Evolutionary conservation across 306 rosid genomes (phyloP).

Genomic region (Urtica urens): DNA sequence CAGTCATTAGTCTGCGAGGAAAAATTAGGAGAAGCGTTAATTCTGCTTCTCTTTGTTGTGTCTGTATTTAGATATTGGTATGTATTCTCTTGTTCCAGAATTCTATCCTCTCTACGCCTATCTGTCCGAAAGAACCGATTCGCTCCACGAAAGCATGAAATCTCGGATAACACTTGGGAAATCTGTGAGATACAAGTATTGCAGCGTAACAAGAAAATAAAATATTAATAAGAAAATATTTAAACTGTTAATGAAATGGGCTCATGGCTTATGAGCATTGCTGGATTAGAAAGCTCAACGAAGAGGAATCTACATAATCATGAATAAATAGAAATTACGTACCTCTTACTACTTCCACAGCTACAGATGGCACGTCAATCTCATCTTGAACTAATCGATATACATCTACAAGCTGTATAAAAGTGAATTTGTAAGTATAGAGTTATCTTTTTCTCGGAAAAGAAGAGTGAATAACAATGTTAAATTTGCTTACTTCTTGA

Average conservation of each 20-base stretch:
- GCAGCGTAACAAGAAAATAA: background rate
- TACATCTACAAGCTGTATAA: constrained; percentile 71
- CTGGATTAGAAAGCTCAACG: no score
- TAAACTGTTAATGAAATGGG: background rate
- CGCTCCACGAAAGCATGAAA: constrained; percentile 82
- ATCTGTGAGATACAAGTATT: constrained; percentile 31
- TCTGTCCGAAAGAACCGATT: constrained; percentile 60
- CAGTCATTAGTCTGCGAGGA: background rate
- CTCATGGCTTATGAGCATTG: no score
- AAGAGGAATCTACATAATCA: no score
- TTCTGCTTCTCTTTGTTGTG: background rate
- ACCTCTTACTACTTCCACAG: constrained; percentile 87
- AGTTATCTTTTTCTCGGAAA: no score
- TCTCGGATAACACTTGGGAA: constrained; percentile 67
- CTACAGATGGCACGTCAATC: constrained; percentile 71
- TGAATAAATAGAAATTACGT: no score
- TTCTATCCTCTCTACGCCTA: no score
- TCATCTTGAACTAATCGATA: constrained; percentile 84
- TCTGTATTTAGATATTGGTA: constrained; percentile 6
- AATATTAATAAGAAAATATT: background rate
- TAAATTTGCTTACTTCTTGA: constrained; percentile 77
- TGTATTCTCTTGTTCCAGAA: constrained; percentile 6
- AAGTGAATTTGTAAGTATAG: background rate
- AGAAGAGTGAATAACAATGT: no score
- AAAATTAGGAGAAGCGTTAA: background rate